Evolutionary conservation across 495 filamentous ascomycete genomes (phyloP), one percentile per base, ranked within the genome.

Genomic region (Neurospora sp.): DNA sequence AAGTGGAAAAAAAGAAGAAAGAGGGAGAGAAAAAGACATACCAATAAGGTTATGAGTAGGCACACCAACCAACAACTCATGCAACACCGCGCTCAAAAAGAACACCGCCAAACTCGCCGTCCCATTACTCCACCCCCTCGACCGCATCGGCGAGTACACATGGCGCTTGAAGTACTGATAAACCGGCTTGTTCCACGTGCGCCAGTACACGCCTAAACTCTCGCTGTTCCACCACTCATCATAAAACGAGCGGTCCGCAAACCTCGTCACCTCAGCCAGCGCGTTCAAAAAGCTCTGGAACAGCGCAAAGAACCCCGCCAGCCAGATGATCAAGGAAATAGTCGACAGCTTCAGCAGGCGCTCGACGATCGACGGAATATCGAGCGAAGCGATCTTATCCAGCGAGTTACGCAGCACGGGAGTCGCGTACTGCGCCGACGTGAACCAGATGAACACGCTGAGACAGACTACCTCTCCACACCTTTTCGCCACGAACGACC

Each of bases 191-290:
- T 99, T 99, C 96, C 96, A 99, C 0, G 91, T 92, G 31, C 93
- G 88, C 96, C 96, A 99, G 84, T 99, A 99, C 9, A 85, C 86
- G 4, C 95, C 93, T 4, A 98, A 83, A 74, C 90, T 92, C 18
- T 90, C 89, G 62, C 90, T 93, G 78, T 99, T 99, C 96, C 95
- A 99, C 96, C 96, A 99, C 73, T 96, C 93, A 1, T 92, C 90
- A 80, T 99, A 99, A 80, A 98, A 99, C 69, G 95, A 91, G 20
- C 96, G 89, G 81, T 99, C 96, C 10, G 90, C 96, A 76, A 99
- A 99, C 42, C 86, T 85, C 85, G 93, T 93, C 8, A 97, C 84
- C 81, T 99, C 96, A 2, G 96, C 94, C 71, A 99, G 82, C 1
- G 93, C 93, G 78, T 99, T 99, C 20, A 99, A 83, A 44, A 90